Percentiles rank a stretch among this genome's conserved stretches.
Evolutionary conservation across 1,284 basidiomycete genomes (phyloP).

Genomic region (Xerocomus amazonicus): DNA sequence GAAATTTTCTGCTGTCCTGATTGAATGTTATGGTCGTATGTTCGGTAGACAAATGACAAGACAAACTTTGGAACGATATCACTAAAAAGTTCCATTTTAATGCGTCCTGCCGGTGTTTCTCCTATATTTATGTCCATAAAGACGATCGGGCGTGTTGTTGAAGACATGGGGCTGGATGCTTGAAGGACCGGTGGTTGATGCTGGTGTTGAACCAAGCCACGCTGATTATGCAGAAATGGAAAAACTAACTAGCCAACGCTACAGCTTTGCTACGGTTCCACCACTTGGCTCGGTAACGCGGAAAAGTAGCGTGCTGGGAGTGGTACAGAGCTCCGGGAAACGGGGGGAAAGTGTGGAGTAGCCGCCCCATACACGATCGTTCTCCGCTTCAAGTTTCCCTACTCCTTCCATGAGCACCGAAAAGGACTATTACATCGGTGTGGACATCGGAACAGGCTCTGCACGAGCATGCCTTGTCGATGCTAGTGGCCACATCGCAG

Average conservation of each 20-base stretch:
- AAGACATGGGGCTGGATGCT: slow-evolving; percentile 19
- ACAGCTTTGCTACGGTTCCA: neutral
- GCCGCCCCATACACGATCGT: slow-evolving; percentile 4
- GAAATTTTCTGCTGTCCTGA: slow-evolving; percentile 95
- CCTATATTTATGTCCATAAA: slow-evolving; percentile 98
- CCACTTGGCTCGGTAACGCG: neutral
- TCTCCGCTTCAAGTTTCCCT: neutral
- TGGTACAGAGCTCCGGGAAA: neutral
- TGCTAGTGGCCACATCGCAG: slow-evolving; percentile 71
- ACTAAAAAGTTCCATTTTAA: slow-evolving; percentile 95
- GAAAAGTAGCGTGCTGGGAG: slow-evolving; percentile 1
- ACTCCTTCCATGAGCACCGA: slow-evolving; percentile 25
- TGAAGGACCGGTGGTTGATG: neutral
- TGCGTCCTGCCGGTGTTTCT: slow-evolving; percentile 87
- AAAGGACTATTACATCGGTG: slow-evolving; percentile 57
- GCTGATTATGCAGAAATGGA: too few relatives aligned
- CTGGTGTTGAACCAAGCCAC: neutral
- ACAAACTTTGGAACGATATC: slow-evolving; percentile 86
- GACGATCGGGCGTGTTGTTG: slow-evolving; percentile 72
- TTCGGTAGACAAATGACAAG: neutral
- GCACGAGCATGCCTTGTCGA: slow-evolving; percentile 85
- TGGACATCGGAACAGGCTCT: slow-evolving; percentile 90
- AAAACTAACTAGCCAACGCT: too few relatives aligned
- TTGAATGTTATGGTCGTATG: slow-evolving; percentile 2
- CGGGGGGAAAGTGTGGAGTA: slow-evolving; percentile 11